A percentile compares a stretch with the other conserved stretches of the same genome.
Evolutionary conservation across 2,329 filamentous ascomycete species (phyloP).

Genomic region (Verticillium zaregamsianum): DNA sequence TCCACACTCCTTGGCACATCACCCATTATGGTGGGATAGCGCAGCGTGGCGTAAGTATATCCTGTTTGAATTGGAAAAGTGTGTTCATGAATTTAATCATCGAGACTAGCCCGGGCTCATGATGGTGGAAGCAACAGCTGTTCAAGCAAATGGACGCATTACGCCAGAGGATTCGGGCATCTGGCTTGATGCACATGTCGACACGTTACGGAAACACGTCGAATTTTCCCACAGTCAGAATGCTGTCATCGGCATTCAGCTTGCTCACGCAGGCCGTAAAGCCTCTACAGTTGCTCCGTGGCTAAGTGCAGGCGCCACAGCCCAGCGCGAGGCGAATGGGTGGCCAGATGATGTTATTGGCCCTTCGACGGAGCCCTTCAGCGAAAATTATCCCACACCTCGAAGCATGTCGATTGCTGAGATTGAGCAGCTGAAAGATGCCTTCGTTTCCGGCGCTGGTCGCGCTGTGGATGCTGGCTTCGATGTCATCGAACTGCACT

Average conservation of each 20-base stretch:
- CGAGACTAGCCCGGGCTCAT: slow-evolving; percentile 49
- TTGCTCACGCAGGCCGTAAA: slow-evolving; percentile 76
- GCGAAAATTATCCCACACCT: slow-evolving; percentile 55
- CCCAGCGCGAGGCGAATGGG: slow-evolving; percentile 51
- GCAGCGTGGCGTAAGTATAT: slow-evolving; percentile 53
- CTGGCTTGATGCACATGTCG: slow-evolving; percentile 82
- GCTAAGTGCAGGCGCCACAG: slow-evolving; percentile 48
- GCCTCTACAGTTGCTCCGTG: slow-evolving; percentile 59
- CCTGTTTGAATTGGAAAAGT: too few species aligned
- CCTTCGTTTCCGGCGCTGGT: slow-evolving; percentile 55
- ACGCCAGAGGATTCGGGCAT: slow-evolving; percentile 75
- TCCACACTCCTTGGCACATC: slow-evolving; percentile 76
- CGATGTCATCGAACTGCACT: slow-evolving; percentile 69
- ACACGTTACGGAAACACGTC: slow-evolving; percentile 62
- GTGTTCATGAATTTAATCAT: too few species aligned
- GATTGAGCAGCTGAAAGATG: slow-evolving; percentile 60
- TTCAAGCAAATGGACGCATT: slow-evolving; percentile 74
- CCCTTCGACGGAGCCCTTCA: slow-evolving; percentile 53
- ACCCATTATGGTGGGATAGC: slow-evolving; percentile 79
- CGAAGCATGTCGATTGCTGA: slow-evolving; percentile 65
- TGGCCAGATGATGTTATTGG: slow-evolving; percentile 54
- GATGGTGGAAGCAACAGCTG: slow-evolving; percentile 74
- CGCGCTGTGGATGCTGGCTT: slow-evolving; percentile 66
- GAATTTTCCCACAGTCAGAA: slow-evolving; percentile 79
- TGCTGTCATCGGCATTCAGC: slow-evolving; percentile 74